Evolutionary conservation across 2,329 filamentous ascomycete genomes (phyloP).

Genomic region (Fusarium sulawesiense): DNA sequence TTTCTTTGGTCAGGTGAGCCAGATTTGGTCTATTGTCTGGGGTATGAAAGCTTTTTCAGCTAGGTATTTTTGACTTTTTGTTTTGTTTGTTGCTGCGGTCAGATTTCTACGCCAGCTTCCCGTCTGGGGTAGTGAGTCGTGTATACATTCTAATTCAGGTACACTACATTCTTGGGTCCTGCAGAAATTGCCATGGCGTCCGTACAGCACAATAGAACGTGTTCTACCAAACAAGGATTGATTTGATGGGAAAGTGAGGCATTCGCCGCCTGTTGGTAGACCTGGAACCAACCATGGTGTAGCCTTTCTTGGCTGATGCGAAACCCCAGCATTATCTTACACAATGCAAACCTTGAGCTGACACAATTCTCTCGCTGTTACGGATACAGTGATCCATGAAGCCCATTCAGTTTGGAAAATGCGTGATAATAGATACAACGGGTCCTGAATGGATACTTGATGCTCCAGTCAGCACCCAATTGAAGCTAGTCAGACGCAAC

Average conservation of each 20-base stretch:
- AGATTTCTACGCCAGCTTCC: slow-evolving; percentile 29
- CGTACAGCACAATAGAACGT: background rate
- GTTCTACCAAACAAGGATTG: slow-evolving; percentile 17
- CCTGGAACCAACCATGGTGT: slow-evolving; percentile 26
- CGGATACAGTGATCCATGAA: slow-evolving; percentile 17
- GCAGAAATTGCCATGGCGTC: slow-evolving; percentile 21
- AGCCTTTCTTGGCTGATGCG: slow-evolving; percentile 36
- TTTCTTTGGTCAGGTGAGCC: slow-evolving; percentile 40
- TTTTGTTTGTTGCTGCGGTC: slow-evolving; percentile 16
- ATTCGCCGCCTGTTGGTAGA: slow-evolving; percentile 18
- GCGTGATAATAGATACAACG: slow-evolving; percentile 32
- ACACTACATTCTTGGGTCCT: slow-evolving; percentile 7
- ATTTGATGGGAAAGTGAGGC: slow-evolving; percentile 9
- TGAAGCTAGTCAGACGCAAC: slow-evolving; percentile 24
- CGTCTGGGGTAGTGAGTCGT: slow-evolving; percentile 42
- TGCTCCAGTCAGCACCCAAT: slow-evolving; percentile 13
- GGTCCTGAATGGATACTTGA: slow-evolving; percentile 11
- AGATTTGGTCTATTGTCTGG: slow-evolving; percentile 23
- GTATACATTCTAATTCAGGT: slow-evolving; percentile 28
- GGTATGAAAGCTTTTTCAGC: slow-evolving; percentile 27
- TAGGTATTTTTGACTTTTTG: slow-evolving; percentile 15
- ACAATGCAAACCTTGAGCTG: slow-evolving; percentile 38
- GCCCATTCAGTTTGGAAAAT: slow-evolving; percentile 19
- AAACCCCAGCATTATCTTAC: slow-evolving; percentile 41
- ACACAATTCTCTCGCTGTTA: slow-evolving; percentile 29